Percentiles rank a stretch among this genome's conserved stretches.
phyloP scores from a whole-genome alignment of 2,329 filamentous ascomycete genomes.

The Fragosphaeria purpurea region DNA sequence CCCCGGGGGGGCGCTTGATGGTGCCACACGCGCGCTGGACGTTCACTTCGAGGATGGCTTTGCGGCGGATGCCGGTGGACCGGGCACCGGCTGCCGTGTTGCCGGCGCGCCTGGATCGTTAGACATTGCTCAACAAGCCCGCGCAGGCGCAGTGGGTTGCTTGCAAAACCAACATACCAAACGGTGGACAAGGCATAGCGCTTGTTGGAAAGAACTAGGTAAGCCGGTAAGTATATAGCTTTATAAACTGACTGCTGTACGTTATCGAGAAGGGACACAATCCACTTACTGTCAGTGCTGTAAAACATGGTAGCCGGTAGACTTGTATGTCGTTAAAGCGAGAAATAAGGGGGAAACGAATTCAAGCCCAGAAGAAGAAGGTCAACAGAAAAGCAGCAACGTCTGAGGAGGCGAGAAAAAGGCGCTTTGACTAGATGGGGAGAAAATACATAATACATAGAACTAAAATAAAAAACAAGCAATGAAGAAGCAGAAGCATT shows the following conservation, averaged over 20 bases:
- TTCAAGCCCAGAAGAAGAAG: too few species aligned
- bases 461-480: not conserved
- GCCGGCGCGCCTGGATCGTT: slow-evolving; percentile 67
- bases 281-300: slow-evolving; percentile 76
- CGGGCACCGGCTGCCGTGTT: slow-evolving; percentile 68
- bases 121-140: not conserved
- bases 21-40: slow-evolving; percentile 78
- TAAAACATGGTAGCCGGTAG: slow-evolving; percentile 35
- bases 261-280: too few species aligned
- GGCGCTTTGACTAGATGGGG: not conserved
- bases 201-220: slow-evolving; percentile 64
- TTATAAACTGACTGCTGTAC: not conserved
- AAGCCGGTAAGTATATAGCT: too few species aligned
- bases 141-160: too few species aligned
- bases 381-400: not conserved
- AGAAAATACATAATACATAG: not conserved
- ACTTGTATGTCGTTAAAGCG: too few species aligned
- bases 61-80: slow-evolving; percentile 66
- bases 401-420: too few species aligned
- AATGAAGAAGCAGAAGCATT: too few species aligned
- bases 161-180: slow-evolving; percentile 50
- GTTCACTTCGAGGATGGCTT: slow-evolving; percentile 80
- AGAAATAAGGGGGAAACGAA: not conserved
- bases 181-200: slow-evolving; percentile 91
- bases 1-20: slow-evolving; percentile 67